Evolutionary conservation across 2,329 filamentous ascomycete genomes (phyloP).

Genomic region (Phyllosticta citrichinensis): DNA sequence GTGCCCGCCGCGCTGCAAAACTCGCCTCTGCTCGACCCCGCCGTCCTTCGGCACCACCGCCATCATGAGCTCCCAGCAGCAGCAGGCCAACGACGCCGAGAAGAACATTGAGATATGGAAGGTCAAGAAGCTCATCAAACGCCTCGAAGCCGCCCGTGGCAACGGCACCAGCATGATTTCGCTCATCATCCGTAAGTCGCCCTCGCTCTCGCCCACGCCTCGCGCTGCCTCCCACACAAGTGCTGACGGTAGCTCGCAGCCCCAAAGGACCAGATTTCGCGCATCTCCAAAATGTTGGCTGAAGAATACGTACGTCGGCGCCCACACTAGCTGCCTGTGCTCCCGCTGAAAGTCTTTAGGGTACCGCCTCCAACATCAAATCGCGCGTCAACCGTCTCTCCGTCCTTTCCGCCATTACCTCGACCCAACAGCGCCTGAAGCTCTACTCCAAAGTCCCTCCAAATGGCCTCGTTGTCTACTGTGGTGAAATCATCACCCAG

Average conservation of each 20-base stretch:
- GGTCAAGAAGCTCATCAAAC: conserved; percentile 99
- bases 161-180: conserved; percentile 99
- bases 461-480: conserved; percentile 96
- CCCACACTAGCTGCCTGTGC: conserved; percentile 17
- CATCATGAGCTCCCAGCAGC: conserved; percentile 30
- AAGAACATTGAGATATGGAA: conserved; percentile 96
- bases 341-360: conserved; percentile 40
- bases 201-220: neutral
- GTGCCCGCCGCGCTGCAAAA: conserved; percentile 4
- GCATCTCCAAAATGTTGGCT: conserved; percentile 98
- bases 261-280: conserved; percentile 95
- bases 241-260: conserved; percentile 41
- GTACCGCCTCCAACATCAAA: conserved; percentile 98
- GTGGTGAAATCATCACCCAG: conserved; percentile 98
- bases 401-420: conserved; percentile 95
- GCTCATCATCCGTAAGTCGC: conserved; percentile 80
- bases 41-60: conserved; percentile 7
- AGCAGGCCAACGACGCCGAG: conserved; percentile 78
- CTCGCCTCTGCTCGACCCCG: conserved; percentile 5
- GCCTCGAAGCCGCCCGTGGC: conserved; percentile 89
- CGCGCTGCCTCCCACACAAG: neutral
- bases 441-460: conserved; percentile 98
- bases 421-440: conserved; percentile 97
- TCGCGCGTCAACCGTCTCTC: conserved; percentile 98
- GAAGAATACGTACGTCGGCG: conserved; percentile 81